Evolutionary conservation across 1,284 basidiomycete genomes (phyloP), one percentile per base, ranked within the genome.

Genomic region (Xanthoconium separans): DNA sequence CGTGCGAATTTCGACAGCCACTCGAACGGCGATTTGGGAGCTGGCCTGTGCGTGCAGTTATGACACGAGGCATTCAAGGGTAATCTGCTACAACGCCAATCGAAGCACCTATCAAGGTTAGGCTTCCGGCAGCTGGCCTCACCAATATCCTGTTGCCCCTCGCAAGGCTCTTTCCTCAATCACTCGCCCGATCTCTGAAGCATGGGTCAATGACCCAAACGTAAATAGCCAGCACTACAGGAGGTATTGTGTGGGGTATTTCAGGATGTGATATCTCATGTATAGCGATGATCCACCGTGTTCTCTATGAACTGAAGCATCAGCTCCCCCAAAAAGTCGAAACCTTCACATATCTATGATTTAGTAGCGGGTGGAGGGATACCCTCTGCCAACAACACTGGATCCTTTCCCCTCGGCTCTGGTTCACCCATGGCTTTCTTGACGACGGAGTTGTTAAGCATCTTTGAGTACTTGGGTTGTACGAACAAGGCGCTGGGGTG

Each of bases 401-500:
- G 63, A 20, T 48, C 50, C 39, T 53, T 59, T 20, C 58, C 56
- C 46, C 47, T 54, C 3, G 65, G 60, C 18, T 71, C 69, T 11
- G 77, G 76, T 50, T 76, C 75, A 8, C 83, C 83, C 73, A 85
- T 75, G 1, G 74, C 74, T 53, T 80, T 75, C 46, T 69, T 73
- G 3, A 84, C 54, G 4, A 72, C 66, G 7, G 66, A 68, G 33
- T 72, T 80, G 61, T 82, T 82, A 37, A 94, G 75, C 47, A 91
- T 78, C 61, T 84, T 83, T 2, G 93, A 89, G 65, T 91, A 92
- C 61, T 83, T 84, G 7, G 93, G 93, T 65, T 95, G 91, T 18
- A 95, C 82, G 63, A 94, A 95, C 49, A 86, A 76, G 0, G 82
- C 89, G 1, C 87, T 89, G 58, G 15, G 51, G 20, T 22, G 41